Evolutionary conservation across 2,329 filamentous ascomycete genomes (phyloP).

Genomic region (Dryadomyces quercivorus): DNA sequence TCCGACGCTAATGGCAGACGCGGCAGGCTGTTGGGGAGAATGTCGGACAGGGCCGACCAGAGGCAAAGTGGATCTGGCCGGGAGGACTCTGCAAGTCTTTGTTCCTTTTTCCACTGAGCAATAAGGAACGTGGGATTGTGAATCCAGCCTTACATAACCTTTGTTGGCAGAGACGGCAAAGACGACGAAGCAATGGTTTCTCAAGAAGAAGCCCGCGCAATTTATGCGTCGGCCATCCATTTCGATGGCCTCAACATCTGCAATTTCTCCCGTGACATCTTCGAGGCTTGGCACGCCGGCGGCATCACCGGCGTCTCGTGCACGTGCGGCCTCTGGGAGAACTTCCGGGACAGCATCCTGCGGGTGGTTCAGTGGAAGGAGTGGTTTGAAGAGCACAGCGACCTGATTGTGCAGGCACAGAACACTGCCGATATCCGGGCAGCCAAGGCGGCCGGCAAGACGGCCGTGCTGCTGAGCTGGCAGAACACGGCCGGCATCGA

Average conservation of each 20-base stretch:
- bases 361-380: slow-evolving; percentile 29
- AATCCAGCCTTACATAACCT: too few species aligned
- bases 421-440: slow-evolving; percentile 22
- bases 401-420: slow-evolving; percentile 25
- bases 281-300: slow-evolving; percentile 24
- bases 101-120: too few species aligned
- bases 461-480: slow-evolving; percentile 26
- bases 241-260: slow-evolving; percentile 29
- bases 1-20: too few species aligned
- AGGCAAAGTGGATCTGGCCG: too few species aligned
- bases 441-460: slow-evolving; percentile 23
- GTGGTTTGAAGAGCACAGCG: slow-evolving; percentile 27
- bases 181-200: slow-evolving; percentile 18
- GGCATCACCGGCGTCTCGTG: slow-evolving; percentile 28
- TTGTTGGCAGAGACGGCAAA: background rate
- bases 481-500: slow-evolving; percentile 29
- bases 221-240: slow-evolving; percentile 24
- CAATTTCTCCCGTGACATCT: slow-evolving; percentile 26
- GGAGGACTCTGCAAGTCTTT: too few species aligned
- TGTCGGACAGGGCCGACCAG: too few species aligned
- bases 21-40: too few species aligned
- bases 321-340: slow-evolving; percentile 27
- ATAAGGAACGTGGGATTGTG: too few species aligned
- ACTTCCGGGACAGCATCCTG: slow-evolving; percentile 23
- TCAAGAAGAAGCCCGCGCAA: slow-evolving; percentile 22